phyloP scores from a whole-genome alignment of 2,329 filamentous ascomycete genomes.

The Cercospora sp. region DNA sequence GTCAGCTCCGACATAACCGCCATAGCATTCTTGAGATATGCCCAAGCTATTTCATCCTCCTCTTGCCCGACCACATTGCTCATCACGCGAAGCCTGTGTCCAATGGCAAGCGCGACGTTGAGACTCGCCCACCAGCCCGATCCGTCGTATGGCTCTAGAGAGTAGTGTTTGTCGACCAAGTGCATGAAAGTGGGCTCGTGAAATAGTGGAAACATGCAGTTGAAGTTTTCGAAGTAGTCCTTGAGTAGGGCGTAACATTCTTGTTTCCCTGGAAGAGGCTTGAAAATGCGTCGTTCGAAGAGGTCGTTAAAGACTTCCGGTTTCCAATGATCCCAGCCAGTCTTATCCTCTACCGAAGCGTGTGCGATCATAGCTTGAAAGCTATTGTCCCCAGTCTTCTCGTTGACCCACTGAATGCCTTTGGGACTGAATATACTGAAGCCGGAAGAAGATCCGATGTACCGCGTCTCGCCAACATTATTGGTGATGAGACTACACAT shows the following conservation, averaged over 20 bases:
- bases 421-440: slow-evolving; percentile 99
- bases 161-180: slow-evolving; percentile 90
- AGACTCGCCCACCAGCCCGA: slow-evolving; percentile 98
- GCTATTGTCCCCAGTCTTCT: slow-evolving; percentile 91
- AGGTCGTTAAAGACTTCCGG: slow-evolving; percentile 95
- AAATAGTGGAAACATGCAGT: slow-evolving; percentile 96
- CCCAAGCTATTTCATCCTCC: slow-evolving; percentile 93
- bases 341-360: slow-evolving; percentile 79
- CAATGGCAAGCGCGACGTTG: slow-evolving; percentile 90
- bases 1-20: slow-evolving; percentile 88
- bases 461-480: slow-evolving; percentile 89
- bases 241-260: slow-evolving; percentile 84
- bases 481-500: slow-evolving; percentile 99
- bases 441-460: slow-evolving; percentile 94
- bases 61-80: slow-evolving; percentile 87
- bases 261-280: slow-evolving; percentile 77
- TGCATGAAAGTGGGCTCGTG: slow-evolving; percentile 99
- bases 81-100: slow-evolving; percentile 90
- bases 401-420: slow-evolving; percentile 97
- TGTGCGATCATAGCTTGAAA: slow-evolving; percentile 95
- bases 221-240: slow-evolving; percentile 98
- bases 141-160: slow-evolving; percentile 85
- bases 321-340: slow-evolving; percentile 97
- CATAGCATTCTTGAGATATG: slow-evolving; percentile 94
- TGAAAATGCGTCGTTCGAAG: slow-evolving; percentile 81